phyloP scores from a whole-genome alignment of 495 filamentous ascomycete genomes.

The Annulohypoxylon moriforme region DNA sequence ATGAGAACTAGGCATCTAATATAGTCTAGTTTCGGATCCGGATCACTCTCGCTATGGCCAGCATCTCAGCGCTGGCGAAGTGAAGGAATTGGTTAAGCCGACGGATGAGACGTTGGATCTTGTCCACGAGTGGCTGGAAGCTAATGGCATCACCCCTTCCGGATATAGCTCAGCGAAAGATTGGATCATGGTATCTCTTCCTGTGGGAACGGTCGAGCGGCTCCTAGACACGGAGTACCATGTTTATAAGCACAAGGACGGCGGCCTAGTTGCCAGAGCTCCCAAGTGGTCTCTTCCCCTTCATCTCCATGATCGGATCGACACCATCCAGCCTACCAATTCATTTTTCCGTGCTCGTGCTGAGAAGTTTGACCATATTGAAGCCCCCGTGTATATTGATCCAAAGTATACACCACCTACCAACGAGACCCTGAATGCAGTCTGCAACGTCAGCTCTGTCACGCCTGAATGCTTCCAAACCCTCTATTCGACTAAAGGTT shows the following conservation, averaged over 20 bases:
- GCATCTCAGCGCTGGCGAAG: constrained; percentile 63
- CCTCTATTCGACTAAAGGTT: constrained; percentile 65
- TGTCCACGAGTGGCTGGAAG: constrained; percentile 62
- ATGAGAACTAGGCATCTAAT: constrained; percentile 46
- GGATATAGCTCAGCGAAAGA: constrained; percentile 66
- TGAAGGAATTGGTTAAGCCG: constrained; percentile 65
- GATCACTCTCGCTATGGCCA: constrained; percentile 66
- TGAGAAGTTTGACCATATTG: constrained; percentile 41
- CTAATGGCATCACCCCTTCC: constrained; percentile 59
- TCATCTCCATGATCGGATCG: constrained; percentile 67
- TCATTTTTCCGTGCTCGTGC: constrained; percentile 61
- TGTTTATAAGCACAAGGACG: constrained; percentile 63
- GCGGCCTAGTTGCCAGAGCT: constrained; percentile 60
- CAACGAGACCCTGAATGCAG: constrained; percentile 47
- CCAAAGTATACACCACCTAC: constrained; percentile 43
- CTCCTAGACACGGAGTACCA: constrained; percentile 71
- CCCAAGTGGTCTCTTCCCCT: constrained; percentile 74
- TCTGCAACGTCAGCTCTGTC: constrained; percentile 64
- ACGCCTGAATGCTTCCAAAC: constrained; percentile 66
- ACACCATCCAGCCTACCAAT: constrained; percentile 75
- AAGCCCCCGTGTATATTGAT: constrained; percentile 33
- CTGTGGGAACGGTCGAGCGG: constrained; percentile 62
- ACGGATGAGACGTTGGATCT: constrained; percentile 55
- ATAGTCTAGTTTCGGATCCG: constrained; percentile 65
- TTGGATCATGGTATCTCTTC: constrained; percentile 58